Evolutionary conservation across 1,284 basidiomycete genomes (phyloP).

Genomic region (Mycena sp.): DNA sequence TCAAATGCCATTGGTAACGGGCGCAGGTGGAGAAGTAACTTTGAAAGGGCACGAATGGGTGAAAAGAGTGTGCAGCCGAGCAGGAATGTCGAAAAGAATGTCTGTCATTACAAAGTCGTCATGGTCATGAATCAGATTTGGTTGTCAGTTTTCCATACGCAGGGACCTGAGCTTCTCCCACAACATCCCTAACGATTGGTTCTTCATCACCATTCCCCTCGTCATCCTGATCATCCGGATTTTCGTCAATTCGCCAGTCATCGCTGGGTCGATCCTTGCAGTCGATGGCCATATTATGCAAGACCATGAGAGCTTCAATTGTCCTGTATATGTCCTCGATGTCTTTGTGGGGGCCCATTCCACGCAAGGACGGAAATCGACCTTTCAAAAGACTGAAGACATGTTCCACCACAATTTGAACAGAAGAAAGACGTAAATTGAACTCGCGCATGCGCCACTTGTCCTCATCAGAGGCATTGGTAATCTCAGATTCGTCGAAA

Average conservation of each 20-base stretch:
- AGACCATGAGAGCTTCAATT: conserved; percentile 37
- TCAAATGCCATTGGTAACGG: no score
- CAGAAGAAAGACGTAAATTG: conserved; percentile 35
- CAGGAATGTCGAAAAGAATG: no score
- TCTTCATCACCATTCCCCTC: no score
- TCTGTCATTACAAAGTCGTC: no score
- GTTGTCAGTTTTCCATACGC: no score
- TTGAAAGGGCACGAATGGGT: no score
- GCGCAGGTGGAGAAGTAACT: no score
- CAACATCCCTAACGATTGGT: no score
- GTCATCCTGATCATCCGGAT: neutral
- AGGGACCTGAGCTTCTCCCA: no score
- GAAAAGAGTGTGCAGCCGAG: no score
- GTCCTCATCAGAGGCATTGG: neutral
- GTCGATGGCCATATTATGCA: conserved; percentile 37
- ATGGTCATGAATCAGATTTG: no score
- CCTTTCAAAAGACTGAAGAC: conserved; percentile 39
- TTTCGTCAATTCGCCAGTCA: conserved; percentile 18
- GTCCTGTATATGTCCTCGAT: conserved; percentile 34
- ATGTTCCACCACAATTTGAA: conserved; percentile 38
- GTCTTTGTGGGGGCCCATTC: conserved; percentile 33
- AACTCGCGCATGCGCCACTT: conserved; percentile 24
- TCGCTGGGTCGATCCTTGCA: conserved; percentile 15
- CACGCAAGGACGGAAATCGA: conserved; percentile 35
- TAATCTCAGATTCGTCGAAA: conserved; percentile 34